Conservation (phyloP, 305 asterid species). For the Ajuga reptans region DNA sequence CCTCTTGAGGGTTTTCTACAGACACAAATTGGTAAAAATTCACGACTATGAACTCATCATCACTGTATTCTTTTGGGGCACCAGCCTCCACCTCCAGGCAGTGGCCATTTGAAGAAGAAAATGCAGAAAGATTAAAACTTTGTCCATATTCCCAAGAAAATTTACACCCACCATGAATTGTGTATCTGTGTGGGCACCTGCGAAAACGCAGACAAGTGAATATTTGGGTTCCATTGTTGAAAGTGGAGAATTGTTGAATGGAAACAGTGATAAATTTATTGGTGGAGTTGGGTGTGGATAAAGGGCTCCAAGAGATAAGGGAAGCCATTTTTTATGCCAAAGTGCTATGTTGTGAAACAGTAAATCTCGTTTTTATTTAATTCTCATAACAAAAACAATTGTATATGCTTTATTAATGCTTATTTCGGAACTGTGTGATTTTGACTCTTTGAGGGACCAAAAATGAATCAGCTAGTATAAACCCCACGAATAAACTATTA, state of each 20-base stretch:
- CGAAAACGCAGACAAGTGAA: constrained; percentile 17
- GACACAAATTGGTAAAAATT: constrained; percentile 70
- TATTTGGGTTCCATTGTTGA: constrained; percentile 23
- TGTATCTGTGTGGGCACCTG: neutral
- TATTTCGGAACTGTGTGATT: no score
- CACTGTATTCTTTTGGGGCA: constrained; percentile 25
- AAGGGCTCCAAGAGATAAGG: constrained; percentile 26
- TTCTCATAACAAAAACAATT: no score
- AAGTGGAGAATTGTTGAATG: constrained; percentile 11
- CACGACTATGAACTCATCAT: constrained; percentile 63
- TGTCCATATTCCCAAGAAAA: constrained; percentile 19
- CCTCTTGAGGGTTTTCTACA: constrained; percentile 57
- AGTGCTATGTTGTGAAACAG: neutral
- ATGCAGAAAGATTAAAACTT: constrained; percentile 30
- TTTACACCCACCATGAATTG: neutral
- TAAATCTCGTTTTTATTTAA: no score
- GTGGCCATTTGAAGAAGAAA: constrained; percentile 30
- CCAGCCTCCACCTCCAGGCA: constrained; percentile 36
- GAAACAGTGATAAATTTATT: neutral
- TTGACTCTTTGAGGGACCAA: no score
- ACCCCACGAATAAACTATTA: neutral
- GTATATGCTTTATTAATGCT: no score
- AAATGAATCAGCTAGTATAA: neutral
- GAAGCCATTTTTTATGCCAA: constrained; percentile 30
- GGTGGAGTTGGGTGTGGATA: constrained; percentile 20